These are phyloP conservation scores for Syzygium oleosum DNA, from an alignment of 345 rosid genomes.

Conservation along the genomic window DNA sequence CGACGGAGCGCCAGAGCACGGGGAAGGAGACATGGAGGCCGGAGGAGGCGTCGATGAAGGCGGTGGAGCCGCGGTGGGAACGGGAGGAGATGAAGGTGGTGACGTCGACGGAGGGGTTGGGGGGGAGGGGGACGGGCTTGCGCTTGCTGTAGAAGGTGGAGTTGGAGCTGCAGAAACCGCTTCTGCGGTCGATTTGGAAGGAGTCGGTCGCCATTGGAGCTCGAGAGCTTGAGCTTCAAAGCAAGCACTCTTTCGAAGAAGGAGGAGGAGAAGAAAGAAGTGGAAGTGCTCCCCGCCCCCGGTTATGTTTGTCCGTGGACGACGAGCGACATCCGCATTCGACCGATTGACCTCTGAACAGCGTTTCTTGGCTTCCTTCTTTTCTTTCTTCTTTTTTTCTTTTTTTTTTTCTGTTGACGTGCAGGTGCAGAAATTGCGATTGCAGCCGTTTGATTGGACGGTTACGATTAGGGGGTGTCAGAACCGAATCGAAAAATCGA, in stretches of 20 bases:
- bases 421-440: not conserved
- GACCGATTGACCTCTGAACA: no score
- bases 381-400: no score
- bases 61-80: constrained; percentile 62
- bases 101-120: constrained; percentile 44
- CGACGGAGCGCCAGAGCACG: constrained; percentile 70
- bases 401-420: not conserved
- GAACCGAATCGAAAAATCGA: no score
- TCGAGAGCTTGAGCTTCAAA: not conserved
- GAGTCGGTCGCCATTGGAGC: not conserved
- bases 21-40: constrained; percentile 54
- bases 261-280: no score
- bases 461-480: no score
- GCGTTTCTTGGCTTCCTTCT: not conserved
- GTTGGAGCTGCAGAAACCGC: constrained; percentile 59
- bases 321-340: no score
- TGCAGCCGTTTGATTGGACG: not conserved
- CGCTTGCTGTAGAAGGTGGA: constrained; percentile 72
- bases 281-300: no score
- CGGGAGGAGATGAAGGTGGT: constrained; percentile 77
- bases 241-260: not conserved
- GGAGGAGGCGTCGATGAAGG: constrained; percentile 81
- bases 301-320: not conserved
- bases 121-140: constrained; percentile 45
- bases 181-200: constrained; percentile 24